phyloP scores from a whole-genome alignment of 768 basidiomycete species.

The Agaricus subrufescens region DNA sequence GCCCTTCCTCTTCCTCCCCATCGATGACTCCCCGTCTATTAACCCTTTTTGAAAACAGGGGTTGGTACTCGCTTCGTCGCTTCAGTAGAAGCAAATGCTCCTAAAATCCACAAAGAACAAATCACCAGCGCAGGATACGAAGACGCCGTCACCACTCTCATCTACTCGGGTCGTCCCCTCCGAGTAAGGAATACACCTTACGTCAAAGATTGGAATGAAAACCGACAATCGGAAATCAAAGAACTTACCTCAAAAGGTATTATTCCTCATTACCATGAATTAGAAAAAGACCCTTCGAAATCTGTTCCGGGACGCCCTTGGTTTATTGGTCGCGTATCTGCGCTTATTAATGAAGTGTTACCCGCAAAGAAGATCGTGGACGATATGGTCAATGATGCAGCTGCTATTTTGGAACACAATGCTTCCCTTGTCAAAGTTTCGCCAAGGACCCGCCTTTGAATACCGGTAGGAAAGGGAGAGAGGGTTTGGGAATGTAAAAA shows the following conservation, averaged over 20 bases:
- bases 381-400: constrained; percentile 54
- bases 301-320: constrained; percentile 61
- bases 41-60: constrained; percentile 30
- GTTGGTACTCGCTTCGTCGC: constrained; percentile 89
- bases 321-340: constrained; percentile 83
- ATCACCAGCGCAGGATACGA: constrained; percentile 67
- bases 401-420: constrained; percentile 28
- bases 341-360: constrained; percentile 65
- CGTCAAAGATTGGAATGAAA: constrained; percentile 76
- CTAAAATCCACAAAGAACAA: constrained; percentile 80
- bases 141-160: constrained; percentile 80
- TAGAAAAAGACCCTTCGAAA: constrained; percentile 80
- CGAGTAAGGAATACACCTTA: constrained; percentile 83
- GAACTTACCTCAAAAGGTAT: constrained; percentile 81
- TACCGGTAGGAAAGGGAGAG: neutral
- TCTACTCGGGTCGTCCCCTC: constrained; percentile 86
- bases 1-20: too few species aligned
- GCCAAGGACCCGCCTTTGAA: constrained; percentile 47
- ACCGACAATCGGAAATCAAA: constrained; percentile 77
- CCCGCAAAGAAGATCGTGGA: constrained; percentile 85
- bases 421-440: constrained; percentile 30
- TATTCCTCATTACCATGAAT: constrained; percentile 66
- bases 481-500: too few species aligned
- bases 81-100: constrained; percentile 72
- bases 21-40: too few species aligned